A percentile compares a stretch with the other conserved stretches of the same genome.
Conservation (phyloP, 108 stramenopile species). For the Conticribra weissflogii region DNA sequence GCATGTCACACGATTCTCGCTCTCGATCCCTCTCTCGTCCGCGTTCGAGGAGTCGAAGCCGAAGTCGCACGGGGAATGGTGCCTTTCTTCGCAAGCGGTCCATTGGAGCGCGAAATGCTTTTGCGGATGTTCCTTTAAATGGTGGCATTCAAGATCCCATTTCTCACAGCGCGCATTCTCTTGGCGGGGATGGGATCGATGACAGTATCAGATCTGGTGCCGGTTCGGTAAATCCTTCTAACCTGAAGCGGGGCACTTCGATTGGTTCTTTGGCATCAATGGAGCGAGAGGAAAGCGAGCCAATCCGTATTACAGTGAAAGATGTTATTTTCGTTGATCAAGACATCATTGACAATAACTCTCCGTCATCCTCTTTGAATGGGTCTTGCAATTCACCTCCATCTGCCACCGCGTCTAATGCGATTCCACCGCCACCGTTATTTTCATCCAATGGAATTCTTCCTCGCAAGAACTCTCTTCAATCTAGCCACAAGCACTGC, state of each 20-base stretch:
- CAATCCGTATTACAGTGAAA: background rate
- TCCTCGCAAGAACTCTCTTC: background rate
- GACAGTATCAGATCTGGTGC: background rate
- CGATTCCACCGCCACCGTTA: constrained; percentile 3
- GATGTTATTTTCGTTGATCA: constrained; percentile 25
- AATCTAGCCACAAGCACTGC: background rate
- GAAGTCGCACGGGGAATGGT: background rate
- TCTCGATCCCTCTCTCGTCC: background rate
- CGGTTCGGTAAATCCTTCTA: background rate
- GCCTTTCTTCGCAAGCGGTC: constrained; percentile 1
- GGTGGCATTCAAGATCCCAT: background rate
- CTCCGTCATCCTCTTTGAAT: background rate
- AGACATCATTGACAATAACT: constrained; percentile 6
- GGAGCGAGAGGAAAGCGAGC: background rate
- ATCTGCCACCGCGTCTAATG: background rate
- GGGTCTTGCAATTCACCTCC: constrained; percentile 7
- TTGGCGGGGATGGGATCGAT: no score
- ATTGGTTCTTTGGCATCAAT: constrained; percentile 1
- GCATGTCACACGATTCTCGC: background rate
- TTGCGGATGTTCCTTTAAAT: background rate
- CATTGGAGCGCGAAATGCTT: constrained; percentile 5
- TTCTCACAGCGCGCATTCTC: no score
- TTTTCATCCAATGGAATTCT: background rate
- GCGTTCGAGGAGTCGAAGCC: constrained; percentile 3
- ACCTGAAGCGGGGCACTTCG: background rate